Conservation (phyloP, 2,329 filamentous ascomycete species). For the Tolypocladium paradoxum region DNA sequence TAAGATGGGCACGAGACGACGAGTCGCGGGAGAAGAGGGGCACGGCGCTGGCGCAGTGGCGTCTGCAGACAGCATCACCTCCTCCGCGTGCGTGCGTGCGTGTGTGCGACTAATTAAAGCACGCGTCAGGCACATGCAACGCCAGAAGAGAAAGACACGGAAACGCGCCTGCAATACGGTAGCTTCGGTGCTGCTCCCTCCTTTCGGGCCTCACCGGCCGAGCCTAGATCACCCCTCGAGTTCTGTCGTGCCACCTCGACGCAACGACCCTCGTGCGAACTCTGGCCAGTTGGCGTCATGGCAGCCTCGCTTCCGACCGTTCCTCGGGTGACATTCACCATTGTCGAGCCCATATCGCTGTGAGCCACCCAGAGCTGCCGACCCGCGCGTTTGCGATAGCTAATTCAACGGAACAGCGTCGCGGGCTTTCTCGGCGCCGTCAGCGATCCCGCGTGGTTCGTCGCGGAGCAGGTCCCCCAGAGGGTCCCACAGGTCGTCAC, state of each 20-base stretch:
- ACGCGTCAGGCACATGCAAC: conserved; percentile 4
- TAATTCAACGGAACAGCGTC: conserved; percentile 31
- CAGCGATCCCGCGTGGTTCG: conserved; percentile 49
- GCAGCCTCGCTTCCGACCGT: conserved; percentile 51
- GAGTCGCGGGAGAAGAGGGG: background rate
- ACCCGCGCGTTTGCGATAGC: conserved; percentile 2
- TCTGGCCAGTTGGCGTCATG: conserved; percentile 30
- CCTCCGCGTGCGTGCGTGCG: background rate
- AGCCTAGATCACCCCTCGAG: background rate
- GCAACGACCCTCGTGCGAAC: too few species aligned
- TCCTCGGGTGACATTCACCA: conserved; percentile 55
- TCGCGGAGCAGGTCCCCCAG: conserved; percentile 46
- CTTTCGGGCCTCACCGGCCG: background rate
- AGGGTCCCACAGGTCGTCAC: conserved; percentile 23
- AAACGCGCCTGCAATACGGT: background rate
- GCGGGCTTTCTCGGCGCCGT: conserved; percentile 48
- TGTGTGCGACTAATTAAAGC: background rate
- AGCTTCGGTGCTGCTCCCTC: background rate
- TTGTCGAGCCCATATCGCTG: conserved; percentile 60
- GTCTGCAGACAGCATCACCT: background rate
- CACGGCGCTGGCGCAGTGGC: too few species aligned
- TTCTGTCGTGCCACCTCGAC: conserved; percentile 1
- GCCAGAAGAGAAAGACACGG: conserved; percentile 3
- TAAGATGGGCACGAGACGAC: background rate
- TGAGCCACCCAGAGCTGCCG: conserved; percentile 25